Evolutionary conservation across 2,329 filamentous ascomycete species (phyloP).

Genomic region (Claviceps monticola): DNA sequence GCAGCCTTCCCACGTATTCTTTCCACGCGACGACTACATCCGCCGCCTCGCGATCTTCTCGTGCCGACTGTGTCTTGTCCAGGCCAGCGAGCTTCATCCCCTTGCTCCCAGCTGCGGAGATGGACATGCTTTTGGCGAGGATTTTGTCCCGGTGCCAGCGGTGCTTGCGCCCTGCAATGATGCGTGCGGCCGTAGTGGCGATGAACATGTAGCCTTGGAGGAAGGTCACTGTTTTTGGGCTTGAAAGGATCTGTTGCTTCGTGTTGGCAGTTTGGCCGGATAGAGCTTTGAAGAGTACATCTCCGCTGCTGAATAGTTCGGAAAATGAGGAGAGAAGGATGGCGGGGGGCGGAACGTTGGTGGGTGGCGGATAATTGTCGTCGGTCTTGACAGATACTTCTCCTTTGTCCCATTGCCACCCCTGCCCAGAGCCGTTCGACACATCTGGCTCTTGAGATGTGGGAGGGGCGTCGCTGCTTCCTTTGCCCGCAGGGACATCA

Average conservation of each 20-base stretch:
- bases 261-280: slow-evolving; percentile 41
- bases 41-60: slow-evolving; percentile 72
- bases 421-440: slow-evolving; percentile 11
- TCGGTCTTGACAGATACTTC: slow-evolving; percentile 14
- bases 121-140: slow-evolving; percentile 76
- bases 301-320: slow-evolving; percentile 51
- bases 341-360: slow-evolving; percentile 79
- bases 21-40: slow-evolving; percentile 68
- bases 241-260: slow-evolving; percentile 49
- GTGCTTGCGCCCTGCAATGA: slow-evolving; percentile 71
- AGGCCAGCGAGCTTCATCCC: slow-evolving; percentile 87
- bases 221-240: slow-evolving; percentile 48
- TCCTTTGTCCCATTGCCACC: slow-evolving; percentile 38
- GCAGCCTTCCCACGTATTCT: slow-evolving; percentile 58
- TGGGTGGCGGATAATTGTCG: slow-evolving; percentile 47
- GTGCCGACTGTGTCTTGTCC: slow-evolving; percentile 67
- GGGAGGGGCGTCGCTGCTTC: slow-evolving; percentile 9
- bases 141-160: slow-evolving; percentile 86
- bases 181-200: slow-evolving; percentile 55
- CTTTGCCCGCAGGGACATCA: slow-evolving; percentile 21
- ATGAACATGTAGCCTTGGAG: slow-evolving; percentile 50
- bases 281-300: slow-evolving; percentile 52
- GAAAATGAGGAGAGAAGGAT: slow-evolving; percentile 68
- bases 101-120: slow-evolving; percentile 61
- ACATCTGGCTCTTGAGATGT: slow-evolving; percentile 8